phyloP scores from a whole-genome alignment of 352 stramenopile species.

The Phytopythium aichiense region DNA sequence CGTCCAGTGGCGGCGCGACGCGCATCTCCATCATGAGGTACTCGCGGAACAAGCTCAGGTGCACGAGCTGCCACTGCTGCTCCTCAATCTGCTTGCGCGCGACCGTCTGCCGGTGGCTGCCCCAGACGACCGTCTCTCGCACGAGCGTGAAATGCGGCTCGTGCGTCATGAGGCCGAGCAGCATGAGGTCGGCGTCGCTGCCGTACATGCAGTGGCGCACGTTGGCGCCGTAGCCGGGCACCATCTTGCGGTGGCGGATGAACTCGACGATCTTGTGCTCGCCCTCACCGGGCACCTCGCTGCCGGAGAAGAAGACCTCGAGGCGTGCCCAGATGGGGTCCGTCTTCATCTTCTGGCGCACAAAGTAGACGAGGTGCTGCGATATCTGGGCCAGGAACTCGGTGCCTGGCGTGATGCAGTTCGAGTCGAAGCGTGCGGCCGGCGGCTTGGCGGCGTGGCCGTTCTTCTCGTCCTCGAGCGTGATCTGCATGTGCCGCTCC shows the following conservation, averaged over 20 bases:
- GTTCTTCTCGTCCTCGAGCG: constrained; percentile 77
- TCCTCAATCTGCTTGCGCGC: constrained; percentile 91
- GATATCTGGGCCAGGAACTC: constrained; percentile 98
- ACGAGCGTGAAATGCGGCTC: constrained; percentile 98
- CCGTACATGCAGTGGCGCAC: constrained; percentile 98
- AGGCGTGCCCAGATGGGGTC: constrained; percentile 95
- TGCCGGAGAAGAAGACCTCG: constrained; percentile 96
- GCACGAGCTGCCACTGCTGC: constrained; percentile 96
- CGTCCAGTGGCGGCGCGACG: constrained; percentile 44
- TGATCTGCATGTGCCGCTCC: constrained; percentile 61
- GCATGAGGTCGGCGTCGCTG: constrained; percentile 99
- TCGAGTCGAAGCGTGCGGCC: constrained; percentile 95
- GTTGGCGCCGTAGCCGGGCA: constrained; percentile 92
- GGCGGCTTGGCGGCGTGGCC: constrained; percentile 18
- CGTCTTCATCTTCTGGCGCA: constrained; percentile 94
- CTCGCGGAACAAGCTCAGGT: constrained; percentile 95
- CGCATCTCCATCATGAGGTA: constrained; percentile 98
- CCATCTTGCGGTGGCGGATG: constrained; percentile 92
- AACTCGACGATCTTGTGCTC: constrained; percentile 99
- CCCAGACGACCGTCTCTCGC: constrained; percentile 98
- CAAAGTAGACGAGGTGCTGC: constrained; percentile 88
- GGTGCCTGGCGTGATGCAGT: constrained; percentile 99
- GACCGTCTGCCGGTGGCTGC: constrained; percentile 46
- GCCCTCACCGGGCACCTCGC: constrained; percentile 97
- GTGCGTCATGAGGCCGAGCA: constrained; percentile 97